Percentiles rank a stretch among this genome's conserved stretches.
Conservation (phyloP, 164 flowering plant species). For the Cinnamomum chago region DNA sequence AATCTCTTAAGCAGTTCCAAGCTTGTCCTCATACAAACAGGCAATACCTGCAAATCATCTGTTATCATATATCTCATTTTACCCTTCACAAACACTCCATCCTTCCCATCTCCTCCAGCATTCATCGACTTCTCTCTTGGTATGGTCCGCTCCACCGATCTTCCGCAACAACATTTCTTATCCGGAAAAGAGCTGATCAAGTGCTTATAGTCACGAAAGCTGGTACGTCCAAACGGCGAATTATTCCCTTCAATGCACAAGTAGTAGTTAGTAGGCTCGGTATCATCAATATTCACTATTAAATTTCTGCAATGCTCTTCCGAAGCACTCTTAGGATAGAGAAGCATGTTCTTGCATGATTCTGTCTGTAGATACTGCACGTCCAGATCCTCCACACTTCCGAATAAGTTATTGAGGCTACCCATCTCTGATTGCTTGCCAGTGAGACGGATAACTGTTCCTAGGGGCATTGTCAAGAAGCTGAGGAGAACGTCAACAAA, state of each 20-base stretch:
- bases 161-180: background rate
- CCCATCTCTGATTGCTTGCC: slow-evolving; percentile 1
- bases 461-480: slow-evolving; percentile 11
- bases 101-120: no score
- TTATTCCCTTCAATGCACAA: background rate
- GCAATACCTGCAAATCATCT: slow-evolving; percentile 9
- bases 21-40: no score
- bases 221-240: background rate
- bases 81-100: slow-evolving; percentile 9
- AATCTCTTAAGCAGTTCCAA: background rate
- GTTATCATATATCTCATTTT: slow-evolving; percentile 3
- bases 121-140: no score
- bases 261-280: background rate
- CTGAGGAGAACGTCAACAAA: slow-evolving; percentile 17
- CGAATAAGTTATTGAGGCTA: slow-evolving; percentile 3
- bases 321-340: background rate
- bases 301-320: background rate
- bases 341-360: slow-evolving; percentile 1
- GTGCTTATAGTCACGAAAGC: background rate
- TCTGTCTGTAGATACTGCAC: background rate
- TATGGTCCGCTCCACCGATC: background rate
- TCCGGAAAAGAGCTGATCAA: background rate
- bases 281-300: background rate
- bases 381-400: slow-evolving; percentile 11
- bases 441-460: background rate